These are phyloP conservation scores for Oryza coarctata DNA, from an alignment of 176 grass and related monocot genomes.

Conservation along the genomic window DNA sequence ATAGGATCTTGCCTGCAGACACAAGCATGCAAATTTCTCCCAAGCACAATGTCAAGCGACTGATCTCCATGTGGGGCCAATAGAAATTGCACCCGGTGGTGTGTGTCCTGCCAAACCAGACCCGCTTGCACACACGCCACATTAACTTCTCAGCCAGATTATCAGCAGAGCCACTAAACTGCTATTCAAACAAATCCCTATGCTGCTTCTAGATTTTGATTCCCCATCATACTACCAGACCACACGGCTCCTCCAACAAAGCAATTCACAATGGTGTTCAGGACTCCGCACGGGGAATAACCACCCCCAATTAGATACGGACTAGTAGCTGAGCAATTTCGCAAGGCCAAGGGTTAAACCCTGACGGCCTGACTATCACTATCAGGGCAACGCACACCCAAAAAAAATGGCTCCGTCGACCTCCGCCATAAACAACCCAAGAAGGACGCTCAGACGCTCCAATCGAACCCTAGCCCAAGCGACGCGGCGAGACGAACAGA, in stretches of 20 bases:
- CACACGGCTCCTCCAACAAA: neutral
- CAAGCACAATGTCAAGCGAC: neutral
- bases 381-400: neutral
- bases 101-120: neutral
- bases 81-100: neutral
- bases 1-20: neutral
- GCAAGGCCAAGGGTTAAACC: neutral
- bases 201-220: neutral
- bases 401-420: neutral
- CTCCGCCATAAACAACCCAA: neutral
- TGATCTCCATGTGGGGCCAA: neutral
- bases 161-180: neutral
- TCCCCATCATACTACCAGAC: neutral
- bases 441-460: neutral
- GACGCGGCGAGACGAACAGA: neutral
- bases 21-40: neutral
- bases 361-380: neutral
- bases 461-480: neutral
- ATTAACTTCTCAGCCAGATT: neutral
- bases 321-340: neutral
- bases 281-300: neutral
- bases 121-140: neutral
- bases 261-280: neutral
- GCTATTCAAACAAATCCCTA: neutral
- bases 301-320: neutral